Evolutionary conservation across 768 basidiomycete genomes (phyloP).

Genomic region (Suillus subluteus): DNA sequence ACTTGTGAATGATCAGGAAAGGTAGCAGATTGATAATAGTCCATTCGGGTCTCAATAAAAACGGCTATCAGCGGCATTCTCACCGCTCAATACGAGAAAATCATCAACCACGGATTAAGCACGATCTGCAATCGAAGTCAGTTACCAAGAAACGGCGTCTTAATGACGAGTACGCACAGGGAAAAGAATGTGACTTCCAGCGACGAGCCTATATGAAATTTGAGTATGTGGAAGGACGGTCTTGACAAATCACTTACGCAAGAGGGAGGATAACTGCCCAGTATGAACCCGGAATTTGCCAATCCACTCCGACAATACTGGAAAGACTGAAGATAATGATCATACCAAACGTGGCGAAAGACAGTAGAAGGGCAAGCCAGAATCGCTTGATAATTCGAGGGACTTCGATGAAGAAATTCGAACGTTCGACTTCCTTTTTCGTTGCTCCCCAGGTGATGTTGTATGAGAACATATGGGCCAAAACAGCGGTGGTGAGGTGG

Average conservation of each 20-base stretch:
- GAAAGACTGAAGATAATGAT: slow-evolving; percentile 60
- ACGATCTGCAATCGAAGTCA: slow-evolving; percentile 55
- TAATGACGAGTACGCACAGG: slow-evolving; percentile 53
- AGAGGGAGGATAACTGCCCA: slow-evolving; percentile 83
- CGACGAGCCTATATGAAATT: slow-evolving; percentile 51
- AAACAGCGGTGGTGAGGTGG: slow-evolving; percentile 50
- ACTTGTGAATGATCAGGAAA: background rate
- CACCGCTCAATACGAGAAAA: slow-evolving; percentile 58
- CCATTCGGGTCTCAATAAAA: background rate
- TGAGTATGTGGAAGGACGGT: slow-evolving; percentile 6
- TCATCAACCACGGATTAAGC: slow-evolving; percentile 88
- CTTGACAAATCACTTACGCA: slow-evolving; percentile 46
- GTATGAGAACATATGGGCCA: slow-evolving; percentile 54
- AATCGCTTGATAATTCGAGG: slow-evolving; percentile 84
- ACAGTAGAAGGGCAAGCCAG: slow-evolving; percentile 63
- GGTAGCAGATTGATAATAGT: background rate
- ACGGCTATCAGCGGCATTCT: background rate
- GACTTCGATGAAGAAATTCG: slow-evolving; percentile 84
- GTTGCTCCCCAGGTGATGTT: slow-evolving; percentile 46
- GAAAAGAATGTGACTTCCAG: slow-evolving; percentile 69
- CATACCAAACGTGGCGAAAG: slow-evolving; percentile 49
- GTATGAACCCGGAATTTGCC: slow-evolving; percentile 61
- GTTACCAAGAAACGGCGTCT: slow-evolving; percentile 2
- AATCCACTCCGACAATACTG: slow-evolving; percentile 58
- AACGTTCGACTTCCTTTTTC: slow-evolving; percentile 75